Percentiles rank a stretch among this genome's conserved stretches.
Evolutionary conservation across 1,284 basidiomycete genomes (phyloP).

Genomic region (Ceratobasidium sp.): DNA sequence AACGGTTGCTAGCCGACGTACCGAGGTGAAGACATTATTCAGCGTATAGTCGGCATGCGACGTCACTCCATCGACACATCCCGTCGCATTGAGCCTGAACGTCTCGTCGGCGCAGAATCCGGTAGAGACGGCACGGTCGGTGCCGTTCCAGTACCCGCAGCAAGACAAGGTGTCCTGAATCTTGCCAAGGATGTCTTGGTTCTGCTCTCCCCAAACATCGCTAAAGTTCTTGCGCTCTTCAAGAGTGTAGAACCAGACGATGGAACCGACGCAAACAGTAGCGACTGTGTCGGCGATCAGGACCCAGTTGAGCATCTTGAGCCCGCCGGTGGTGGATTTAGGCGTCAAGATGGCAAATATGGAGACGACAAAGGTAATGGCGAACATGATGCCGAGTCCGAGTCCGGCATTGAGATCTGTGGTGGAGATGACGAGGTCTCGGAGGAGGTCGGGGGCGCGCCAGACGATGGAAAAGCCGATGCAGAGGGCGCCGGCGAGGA

Average conservation of each 20-base stretch:
- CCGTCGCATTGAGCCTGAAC: constrained; percentile 58
- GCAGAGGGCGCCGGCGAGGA: constrained; percentile 68
- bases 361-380: constrained; percentile 72
- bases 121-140: constrained; percentile 64
- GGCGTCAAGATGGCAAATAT: constrained; percentile 71
- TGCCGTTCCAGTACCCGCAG: constrained; percentile 75
- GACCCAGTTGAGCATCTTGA: constrained; percentile 74
- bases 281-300: constrained; percentile 67
- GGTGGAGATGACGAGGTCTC: constrained; percentile 69
- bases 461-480: constrained; percentile 73
- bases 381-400: constrained; percentile 68
- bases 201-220: constrained; percentile 58
- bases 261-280: constrained; percentile 67
- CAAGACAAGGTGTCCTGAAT: constrained; percentile 81
- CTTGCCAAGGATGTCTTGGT: constrained; percentile 57
- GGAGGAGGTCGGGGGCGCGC: constrained; percentile 65
- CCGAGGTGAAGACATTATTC: constrained; percentile 82
- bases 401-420: constrained; percentile 70
- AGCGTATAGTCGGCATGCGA: constrained; percentile 69
- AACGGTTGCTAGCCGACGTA: constrained; percentile 41
- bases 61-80: constrained; percentile 73
- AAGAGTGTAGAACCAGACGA: constrained; percentile 81
- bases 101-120: constrained; percentile 64
- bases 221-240: constrained; percentile 71
- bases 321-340: constrained; percentile 68